Percentiles rank a stretch among this genome's conserved stretches.
Evolutionary conservation across 371 early-diverging fungal genomes (phyloP).

Genomic region (Syncephalastrum monosporum): DNA sequence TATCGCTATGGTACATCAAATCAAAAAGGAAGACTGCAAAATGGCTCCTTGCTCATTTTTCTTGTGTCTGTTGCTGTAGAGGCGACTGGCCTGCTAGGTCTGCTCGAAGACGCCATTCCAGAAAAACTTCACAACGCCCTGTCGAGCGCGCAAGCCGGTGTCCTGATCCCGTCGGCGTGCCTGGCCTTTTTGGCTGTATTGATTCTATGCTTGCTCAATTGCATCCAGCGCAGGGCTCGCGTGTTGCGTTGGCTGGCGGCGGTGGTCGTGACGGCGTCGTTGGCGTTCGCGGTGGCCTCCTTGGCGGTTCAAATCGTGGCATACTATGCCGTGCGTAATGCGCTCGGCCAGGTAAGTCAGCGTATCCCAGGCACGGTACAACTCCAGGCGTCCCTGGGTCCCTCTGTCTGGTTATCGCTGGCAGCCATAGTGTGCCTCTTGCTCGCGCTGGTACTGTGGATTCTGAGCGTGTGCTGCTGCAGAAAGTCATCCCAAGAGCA

Average conservation of each 20-base stretch:
- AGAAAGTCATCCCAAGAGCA: background rate
- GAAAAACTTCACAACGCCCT: conserved; percentile 8
- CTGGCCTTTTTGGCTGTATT: conserved; percentile 6
- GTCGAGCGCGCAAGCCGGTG: conserved; percentile 16
- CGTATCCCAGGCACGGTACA: conserved; percentile 11
- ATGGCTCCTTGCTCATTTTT: background rate
- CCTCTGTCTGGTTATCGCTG: conserved; percentile 16
- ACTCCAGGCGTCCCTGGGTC: conserved; percentile 4
- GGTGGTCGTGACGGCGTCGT: background rate
- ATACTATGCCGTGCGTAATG: conserved; percentile 5
- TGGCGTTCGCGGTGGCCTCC: conserved; percentile 11
- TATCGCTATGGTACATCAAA: conserved; percentile 12
- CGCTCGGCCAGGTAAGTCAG: conserved; percentile 4
- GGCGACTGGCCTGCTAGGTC: conserved; percentile 5
- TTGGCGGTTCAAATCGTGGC: conserved; percentile 13
- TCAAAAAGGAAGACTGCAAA: background rate
- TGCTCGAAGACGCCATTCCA: conserved; percentile 12
- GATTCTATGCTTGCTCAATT: conserved; percentile 2
- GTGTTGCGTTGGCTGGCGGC: conserved; percentile 2
- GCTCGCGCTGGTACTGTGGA: background rate
- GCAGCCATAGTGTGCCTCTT: conserved; percentile 7
- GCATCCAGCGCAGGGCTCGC: background rate
- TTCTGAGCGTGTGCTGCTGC: background rate
- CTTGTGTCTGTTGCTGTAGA: background rate
- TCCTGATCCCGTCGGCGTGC: conserved; percentile 14